Evolutionary conservation across 1,139 yeast species (phyloP).

Genomic region (Yamadazyma songkhlaensis): DNA sequence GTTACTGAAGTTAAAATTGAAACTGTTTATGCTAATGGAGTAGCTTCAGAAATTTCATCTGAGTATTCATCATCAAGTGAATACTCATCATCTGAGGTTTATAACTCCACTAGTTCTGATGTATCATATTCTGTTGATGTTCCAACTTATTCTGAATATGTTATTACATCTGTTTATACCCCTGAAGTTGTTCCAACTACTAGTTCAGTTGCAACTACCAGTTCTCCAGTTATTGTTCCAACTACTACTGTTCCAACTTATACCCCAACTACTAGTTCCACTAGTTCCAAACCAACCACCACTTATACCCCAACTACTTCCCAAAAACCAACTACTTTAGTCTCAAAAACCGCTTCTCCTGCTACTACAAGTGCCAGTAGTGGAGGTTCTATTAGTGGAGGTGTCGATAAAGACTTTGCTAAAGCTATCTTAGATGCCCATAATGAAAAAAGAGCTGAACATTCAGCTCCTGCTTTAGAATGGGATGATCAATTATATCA

Average conservation of each 20-base stretch:
- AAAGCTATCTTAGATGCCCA: slow-evolving; percentile 52
- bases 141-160: slow-evolving; percentile 1
- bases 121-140: background rate
- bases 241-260: slow-evolving; percentile 7
- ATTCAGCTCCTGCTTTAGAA: slow-evolving; percentile 53
- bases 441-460: slow-evolving; percentile 65
- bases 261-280: slow-evolving; percentile 5
- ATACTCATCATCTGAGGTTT: slow-evolving; percentile 1
- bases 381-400: slow-evolving; percentile 11
- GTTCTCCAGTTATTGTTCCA: slow-evolving; percentile 2
- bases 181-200: slow-evolving; percentile 2
- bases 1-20: slow-evolving; percentile 18
- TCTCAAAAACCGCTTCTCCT: slow-evolving; percentile 11
- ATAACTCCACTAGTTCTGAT: slow-evolving; percentile 7
- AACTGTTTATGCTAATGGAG: slow-evolving; percentile 16
- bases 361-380: slow-evolving; percentile 5
- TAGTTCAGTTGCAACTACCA: slow-evolving; percentile 2
- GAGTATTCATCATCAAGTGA: slow-evolving; percentile 5
- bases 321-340: slow-evolving; percentile 13
- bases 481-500: slow-evolving; percentile 65
- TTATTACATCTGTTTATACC: slow-evolving; percentile 3
- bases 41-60: slow-evolving; percentile 6
- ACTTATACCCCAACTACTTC: slow-evolving; percentile 5
- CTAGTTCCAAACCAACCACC: too few relatives aligned
- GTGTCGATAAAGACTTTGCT: slow-evolving; percentile 31